Percentiles rank a stretch among this genome's conserved stretches.
Evolutionary conservation across 1,139 yeast species (phyloP).

Genomic region (Kluyveromyces marxianus): DNA sequence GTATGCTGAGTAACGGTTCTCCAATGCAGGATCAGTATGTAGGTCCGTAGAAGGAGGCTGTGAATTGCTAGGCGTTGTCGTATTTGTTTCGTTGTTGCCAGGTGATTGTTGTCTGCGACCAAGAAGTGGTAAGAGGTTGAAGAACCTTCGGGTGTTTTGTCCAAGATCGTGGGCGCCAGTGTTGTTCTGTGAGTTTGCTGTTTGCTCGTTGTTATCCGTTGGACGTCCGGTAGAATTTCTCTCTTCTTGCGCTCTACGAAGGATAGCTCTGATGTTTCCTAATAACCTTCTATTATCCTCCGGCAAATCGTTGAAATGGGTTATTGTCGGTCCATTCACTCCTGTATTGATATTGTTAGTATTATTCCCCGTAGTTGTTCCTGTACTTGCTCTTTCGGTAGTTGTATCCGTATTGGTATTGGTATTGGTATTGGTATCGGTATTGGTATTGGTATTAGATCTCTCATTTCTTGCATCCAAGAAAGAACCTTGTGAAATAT

Average conservation of each 20-base stretch:
- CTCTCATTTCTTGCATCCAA: background rate
- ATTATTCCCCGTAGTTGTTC: background rate
- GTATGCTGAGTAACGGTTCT: slow-evolving; percentile 4
- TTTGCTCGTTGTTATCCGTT: background rate
- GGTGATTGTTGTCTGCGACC: slow-evolving; percentile 1
- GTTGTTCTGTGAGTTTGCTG: background rate
- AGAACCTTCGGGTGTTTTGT: slow-evolving; percentile 1
- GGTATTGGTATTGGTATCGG: background rate
- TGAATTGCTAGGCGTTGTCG: background rate
- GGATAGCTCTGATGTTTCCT: slow-evolving; percentile 1
- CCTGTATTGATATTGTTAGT: background rate
- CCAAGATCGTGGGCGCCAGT: background rate
- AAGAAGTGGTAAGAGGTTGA: background rate
- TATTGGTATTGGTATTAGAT: background rate
- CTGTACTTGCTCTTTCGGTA: background rate
- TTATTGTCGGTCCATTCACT: background rate
- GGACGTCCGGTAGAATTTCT: background rate
- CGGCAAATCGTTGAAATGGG: slow-evolving; percentile 1
- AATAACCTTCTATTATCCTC: background rate
- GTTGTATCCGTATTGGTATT: background rate
- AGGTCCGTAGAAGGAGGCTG: background rate
- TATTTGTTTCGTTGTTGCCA: background rate
- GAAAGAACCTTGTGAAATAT: background rate
- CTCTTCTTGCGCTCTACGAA: slow-evolving; percentile 1
- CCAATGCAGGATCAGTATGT: slow-evolving; percentile 1